Evolutionary conservation across 352 stramenopile genomes (phyloP).

Genomic region (Globisporangium camurandrum): DNA sequence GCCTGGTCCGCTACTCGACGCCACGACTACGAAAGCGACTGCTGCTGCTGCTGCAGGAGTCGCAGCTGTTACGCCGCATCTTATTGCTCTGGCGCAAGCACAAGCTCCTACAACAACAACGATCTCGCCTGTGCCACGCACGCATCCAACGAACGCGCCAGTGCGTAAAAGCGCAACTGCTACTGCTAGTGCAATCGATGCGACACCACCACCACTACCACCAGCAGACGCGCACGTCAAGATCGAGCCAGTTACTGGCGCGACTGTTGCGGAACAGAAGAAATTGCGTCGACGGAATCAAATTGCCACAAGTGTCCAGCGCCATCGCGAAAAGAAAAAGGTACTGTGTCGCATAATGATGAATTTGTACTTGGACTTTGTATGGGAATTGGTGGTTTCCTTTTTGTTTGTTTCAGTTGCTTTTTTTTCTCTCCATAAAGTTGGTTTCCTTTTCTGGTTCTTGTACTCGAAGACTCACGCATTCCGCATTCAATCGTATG

Average conservation of each 20-base stretch:
- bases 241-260: constrained; percentile 13
- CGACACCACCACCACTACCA: not conserved
- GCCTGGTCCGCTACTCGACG: not conserved
- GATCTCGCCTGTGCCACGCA: constrained; percentile 1
- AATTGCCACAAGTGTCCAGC: constrained; percentile 59
- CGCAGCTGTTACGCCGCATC: not conserved
- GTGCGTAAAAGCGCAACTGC: not conserved
- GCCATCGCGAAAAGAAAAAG: constrained; percentile 65
- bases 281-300: constrained; percentile 44
- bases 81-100: not conserved
- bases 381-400: too few relatives aligned
- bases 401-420: not conserved
- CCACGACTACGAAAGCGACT: not conserved
- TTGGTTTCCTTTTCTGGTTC: not conserved
- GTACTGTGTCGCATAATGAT: too few relatives aligned
- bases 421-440: not conserved
- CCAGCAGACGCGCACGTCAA: constrained; percentile 2
- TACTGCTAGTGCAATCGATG: not conserved
- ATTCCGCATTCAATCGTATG: too few relatives aligned
- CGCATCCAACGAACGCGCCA: not conserved
- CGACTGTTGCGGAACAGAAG: constrained; percentile 50
- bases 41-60: not conserved
- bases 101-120: not conserved
- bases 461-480: too few relatives aligned
- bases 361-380: too few relatives aligned